Base-by-base conservation (phyloP, 108 stramenopile genomes). In the Fragilaria crotonensis region DNA sequence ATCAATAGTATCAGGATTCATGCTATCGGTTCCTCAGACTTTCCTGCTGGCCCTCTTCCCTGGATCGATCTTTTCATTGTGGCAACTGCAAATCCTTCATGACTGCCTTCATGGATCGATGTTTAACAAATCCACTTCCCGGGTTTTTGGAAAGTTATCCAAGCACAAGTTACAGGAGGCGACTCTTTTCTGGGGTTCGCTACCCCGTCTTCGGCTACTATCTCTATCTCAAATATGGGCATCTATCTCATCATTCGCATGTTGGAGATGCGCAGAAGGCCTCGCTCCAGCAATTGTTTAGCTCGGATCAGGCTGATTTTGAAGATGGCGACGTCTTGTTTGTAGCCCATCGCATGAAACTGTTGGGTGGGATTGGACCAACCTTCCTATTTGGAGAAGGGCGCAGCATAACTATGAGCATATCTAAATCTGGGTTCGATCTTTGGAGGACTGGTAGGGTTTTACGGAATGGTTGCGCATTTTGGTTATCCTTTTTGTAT, bases 271-370 rank as follows among this genome's bases (percentile, higher is more conserved):
- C 69, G 1, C 29, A 74, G 7, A 19, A 68, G 0, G 75, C 80
- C 17, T 76, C 78, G 14, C 52, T 87, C 4, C 45, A 52, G 30
- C 52, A 70, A 54, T 51, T 89, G n/a, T 89, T 89, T 53, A 70
- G 78, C 45, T 85, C 83, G 9, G 28, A 68, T 41, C 55, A 73
- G 59, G 53, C 27, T 14, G 75, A 80, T 25, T 89, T 89, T 68
- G 87, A 89, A 66, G 87, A 89, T 62, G 87, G 87, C 2, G 87
- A 89, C 67, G 75, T 89, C 1, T 55, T 89, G 30, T 89, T 89
- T 63, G 84, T 83, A 27, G 73, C 87, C 14, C 87, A 89, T 73
- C 57, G 87, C n/a, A 84, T 85, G 83, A 85, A 85, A 25, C 65
- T 85, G 2, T 67, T 72, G 60, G 83, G 83, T 0, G 68, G 62